Percentiles rank a stretch among this genome's conserved stretches.
These are phyloP conservation scores for Euphorbia schlechtendalii DNA, from an alignment of 441 rosid genomes.

Conservation along the genomic window DNA sequence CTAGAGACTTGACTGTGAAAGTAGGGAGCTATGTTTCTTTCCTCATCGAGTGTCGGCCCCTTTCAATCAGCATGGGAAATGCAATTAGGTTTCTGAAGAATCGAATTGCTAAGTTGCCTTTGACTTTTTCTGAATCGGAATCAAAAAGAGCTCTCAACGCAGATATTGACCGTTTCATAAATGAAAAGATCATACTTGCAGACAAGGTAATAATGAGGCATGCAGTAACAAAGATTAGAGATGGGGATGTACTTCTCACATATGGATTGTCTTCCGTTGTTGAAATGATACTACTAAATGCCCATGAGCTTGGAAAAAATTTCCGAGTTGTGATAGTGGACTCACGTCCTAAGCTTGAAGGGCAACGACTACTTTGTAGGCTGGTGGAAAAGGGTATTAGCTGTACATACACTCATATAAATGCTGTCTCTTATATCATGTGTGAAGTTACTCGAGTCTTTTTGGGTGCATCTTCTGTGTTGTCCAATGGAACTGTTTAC, in stretches of 20 bases:
- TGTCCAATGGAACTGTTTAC: slow-evolving; percentile 84
- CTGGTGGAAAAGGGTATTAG: slow-evolving; percentile 67
- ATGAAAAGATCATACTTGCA: slow-evolving; percentile 67
- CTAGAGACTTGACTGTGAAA: slow-evolving; percentile 68
- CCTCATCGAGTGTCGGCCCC: slow-evolving; percentile 75
- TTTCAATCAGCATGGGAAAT: slow-evolving; percentile 88
- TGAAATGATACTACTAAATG: slow-evolving; percentile 74
- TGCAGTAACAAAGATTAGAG: slow-evolving; percentile 79
- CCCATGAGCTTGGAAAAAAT: slow-evolving; percentile 66
- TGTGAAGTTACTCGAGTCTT: slow-evolving; percentile 85
- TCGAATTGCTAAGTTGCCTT: slow-evolving; percentile 62
- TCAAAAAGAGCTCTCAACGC: slow-evolving; percentile 58
- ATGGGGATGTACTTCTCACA: slow-evolving; percentile 84
- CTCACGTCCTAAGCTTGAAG: slow-evolving; percentile 86
- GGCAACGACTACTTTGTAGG: slow-evolving; percentile 69
- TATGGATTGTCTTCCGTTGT: slow-evolving; percentile 71
- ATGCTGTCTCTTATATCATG: slow-evolving; percentile 81
- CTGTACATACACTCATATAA: slow-evolving; percentile 78
- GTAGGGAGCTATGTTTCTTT: slow-evolving; percentile 76
- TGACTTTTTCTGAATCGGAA: slow-evolving; percentile 55
- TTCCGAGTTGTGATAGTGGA: slow-evolving; percentile 80
- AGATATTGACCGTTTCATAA: slow-evolving; percentile 68
- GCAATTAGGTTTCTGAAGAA: slow-evolving; percentile 67
- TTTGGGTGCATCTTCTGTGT: slow-evolving; percentile 80
- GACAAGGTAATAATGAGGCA: slow-evolving; percentile 67